Evolutionary conservation across 352 stramenopile species (phyloP).

Genomic region (Pythium dissotocum): DNA sequence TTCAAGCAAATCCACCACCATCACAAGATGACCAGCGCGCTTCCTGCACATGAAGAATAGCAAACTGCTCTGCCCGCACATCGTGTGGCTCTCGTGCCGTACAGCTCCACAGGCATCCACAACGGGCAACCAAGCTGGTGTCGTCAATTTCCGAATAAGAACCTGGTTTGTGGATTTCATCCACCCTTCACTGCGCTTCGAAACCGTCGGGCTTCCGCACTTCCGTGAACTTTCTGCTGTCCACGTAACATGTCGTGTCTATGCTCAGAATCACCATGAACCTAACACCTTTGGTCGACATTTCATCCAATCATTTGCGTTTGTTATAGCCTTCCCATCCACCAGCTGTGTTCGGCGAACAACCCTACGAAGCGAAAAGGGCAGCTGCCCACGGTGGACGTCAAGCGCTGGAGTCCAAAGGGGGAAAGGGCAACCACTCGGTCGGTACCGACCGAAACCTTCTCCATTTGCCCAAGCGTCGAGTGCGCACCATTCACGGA

Average conservation of each 20-base stretch:
- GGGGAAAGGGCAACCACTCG: neutral
- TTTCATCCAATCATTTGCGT: constrained; percentile 16
- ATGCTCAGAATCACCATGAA: neutral
- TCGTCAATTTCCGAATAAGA: neutral
- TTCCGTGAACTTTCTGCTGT: constrained; percentile 8
- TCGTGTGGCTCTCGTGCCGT: neutral
- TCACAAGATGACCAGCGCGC: too few relatives aligned
- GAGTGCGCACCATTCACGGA: constrained; percentile 5
- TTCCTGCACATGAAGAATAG: neutral
- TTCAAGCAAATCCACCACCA: too few relatives aligned
- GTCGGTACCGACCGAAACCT: neutral
- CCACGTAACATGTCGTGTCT: neutral
- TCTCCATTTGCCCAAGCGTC: neutral
- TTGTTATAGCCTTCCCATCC: constrained; percentile 6
- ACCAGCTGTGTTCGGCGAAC: constrained; percentile 12
- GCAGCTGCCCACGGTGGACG: neutral
- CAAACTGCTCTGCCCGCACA: neutral
- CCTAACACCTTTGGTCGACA: neutral
- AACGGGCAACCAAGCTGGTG: neutral
- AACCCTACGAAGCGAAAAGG: constrained; percentile 11
- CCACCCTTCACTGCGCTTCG: neutral
- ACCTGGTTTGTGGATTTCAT: neutral
- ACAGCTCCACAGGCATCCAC: too few relatives aligned
- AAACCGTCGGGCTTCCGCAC: neutral
- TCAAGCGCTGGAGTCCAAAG: neutral